Evolutionary conservation across 495 filamentous ascomycete genomes (phyloP).

Genomic region (Astrothelium macrocarpum): DNA sequence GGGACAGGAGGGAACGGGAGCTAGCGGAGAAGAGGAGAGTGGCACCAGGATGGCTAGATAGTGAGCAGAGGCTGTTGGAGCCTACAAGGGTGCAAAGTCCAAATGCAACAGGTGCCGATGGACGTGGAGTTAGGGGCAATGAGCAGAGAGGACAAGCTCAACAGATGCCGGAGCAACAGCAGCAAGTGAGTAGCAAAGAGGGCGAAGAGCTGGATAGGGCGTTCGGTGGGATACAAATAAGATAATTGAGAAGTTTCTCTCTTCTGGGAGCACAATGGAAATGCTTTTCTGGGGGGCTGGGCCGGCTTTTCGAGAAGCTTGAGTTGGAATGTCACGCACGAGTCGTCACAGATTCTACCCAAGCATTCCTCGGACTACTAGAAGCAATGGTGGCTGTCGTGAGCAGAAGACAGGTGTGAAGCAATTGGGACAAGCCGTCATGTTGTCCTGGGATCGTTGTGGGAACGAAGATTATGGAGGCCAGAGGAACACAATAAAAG

Average conservation of each 20-base stretch:
- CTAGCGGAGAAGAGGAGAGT: constrained; percentile 84
- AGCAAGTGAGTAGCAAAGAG: constrained; percentile 35
- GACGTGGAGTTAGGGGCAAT: constrained; percentile 35
- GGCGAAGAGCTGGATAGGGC: constrained; percentile 82
- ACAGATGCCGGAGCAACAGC: constrained; percentile 26
- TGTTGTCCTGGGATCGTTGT: too few species aligned
- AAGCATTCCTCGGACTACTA: too few species aligned
- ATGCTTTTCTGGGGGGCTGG: neutral
- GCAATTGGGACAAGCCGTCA: too few species aligned
- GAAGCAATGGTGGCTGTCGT: too few species aligned
- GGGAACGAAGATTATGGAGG: too few species aligned
- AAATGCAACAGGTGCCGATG: constrained; percentile 10
- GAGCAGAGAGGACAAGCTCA: constrained; percentile 35
- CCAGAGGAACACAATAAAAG: too few species aligned
- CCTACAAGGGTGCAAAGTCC: constrained; percentile 35
- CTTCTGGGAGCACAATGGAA: neutral
- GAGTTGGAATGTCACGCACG: neutral
- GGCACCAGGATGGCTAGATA: constrained; percentile 91
- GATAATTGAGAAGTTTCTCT: neutral
- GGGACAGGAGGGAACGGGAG: constrained; percentile 61
- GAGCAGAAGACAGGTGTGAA: too few species aligned
- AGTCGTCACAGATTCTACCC: too few species aligned
- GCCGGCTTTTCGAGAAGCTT: neutral
- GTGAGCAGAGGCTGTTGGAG: constrained; percentile 72
- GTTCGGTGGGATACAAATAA: constrained; percentile 59